A percentile compares a stretch with the other conserved stretches of the same genome.
These are phyloP conservation scores for Punica granatum DNA, from an alignment of 345 rosid genomes.

Conservation along the genomic window DNA sequence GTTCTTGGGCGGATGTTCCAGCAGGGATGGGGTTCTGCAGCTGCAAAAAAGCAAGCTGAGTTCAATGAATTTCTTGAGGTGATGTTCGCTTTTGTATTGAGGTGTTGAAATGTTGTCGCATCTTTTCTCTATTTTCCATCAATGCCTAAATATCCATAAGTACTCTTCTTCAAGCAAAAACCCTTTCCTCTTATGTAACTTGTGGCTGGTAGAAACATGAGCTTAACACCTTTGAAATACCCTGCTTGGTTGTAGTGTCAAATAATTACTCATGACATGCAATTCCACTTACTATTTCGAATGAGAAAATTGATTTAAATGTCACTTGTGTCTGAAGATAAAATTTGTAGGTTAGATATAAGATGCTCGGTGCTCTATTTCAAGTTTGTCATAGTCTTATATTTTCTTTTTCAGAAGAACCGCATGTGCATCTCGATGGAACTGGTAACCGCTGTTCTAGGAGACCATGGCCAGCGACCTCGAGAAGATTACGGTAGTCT, in stretches of 20 bases:
- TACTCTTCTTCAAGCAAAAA: background rate
- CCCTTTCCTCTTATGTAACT: too few relatives aligned
- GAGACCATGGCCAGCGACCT: conserved; percentile 98
- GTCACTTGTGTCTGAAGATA: background rate
- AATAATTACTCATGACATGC: background rate
- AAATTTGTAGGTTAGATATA: background rate
- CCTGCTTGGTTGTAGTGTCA: background rate
- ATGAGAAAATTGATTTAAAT: background rate
- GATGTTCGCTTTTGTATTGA: background rate
- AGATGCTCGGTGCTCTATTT: background rate
- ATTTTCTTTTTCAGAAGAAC: conserved; percentile 42
- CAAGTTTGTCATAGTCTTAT: conserved; percentile 1
- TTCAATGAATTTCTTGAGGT: conserved; percentile 94
- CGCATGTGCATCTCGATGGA: conserved; percentile 94
- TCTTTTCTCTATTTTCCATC: background rate
- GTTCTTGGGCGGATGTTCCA: conserved; percentile 82
- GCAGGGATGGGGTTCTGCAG: conserved; percentile 85
- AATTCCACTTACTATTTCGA: background rate
- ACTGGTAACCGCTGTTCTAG: conserved; percentile 93
- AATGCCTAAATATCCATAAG: background rate
- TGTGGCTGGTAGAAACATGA: too few relatives aligned
- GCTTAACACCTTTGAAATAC: too few relatives aligned
- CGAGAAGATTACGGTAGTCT: conserved; percentile 67
- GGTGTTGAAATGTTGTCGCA: background rate
- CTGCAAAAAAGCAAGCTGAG: conserved; percentile 56